Percentiles rank a stretch among this genome's conserved stretches.
Conservation (phyloP, 148 eudicot genomes). For the Fallopia convolvulus region DNA sequence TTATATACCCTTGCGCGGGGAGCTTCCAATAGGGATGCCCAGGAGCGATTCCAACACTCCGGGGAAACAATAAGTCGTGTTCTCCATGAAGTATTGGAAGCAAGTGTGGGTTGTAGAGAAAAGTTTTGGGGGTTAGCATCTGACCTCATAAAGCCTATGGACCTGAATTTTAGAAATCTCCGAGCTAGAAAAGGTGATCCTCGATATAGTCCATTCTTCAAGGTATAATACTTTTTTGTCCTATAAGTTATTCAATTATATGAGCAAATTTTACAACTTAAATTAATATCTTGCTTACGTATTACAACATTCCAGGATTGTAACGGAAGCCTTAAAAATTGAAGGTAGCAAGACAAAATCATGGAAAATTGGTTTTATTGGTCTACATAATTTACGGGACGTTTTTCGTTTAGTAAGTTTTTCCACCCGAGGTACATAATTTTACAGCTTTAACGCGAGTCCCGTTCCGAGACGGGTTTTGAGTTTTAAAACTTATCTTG, state of each 20-base stretch:
- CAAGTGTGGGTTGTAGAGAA: neutral
- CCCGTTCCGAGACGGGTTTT: too few species aligned
- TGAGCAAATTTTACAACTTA: neutral
- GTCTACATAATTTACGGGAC: too few species aligned
- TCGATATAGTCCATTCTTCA: neutral
- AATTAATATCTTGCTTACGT: neutral
- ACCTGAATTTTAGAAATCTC: neutral
- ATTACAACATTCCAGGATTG: neutral
- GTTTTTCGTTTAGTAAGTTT: too few species aligned
- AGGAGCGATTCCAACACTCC: neutral
- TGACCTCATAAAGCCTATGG: neutral
- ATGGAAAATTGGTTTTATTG: too few species aligned
- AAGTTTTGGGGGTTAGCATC: neutral
- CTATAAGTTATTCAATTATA: too few species aligned
- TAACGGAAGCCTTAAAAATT: neutral
- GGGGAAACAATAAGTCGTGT: too few species aligned
- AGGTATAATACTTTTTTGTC: neutral
- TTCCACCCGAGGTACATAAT: too few species aligned
- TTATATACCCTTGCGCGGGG: neutral
- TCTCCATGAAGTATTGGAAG: too few species aligned
- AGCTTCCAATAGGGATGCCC: conserved; percentile 2
- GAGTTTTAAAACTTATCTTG: too few species aligned
- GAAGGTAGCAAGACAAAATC: too few species aligned
- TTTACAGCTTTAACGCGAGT: too few species aligned
- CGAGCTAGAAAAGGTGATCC: neutral